A percentile compares a stretch with the other conserved stretches of the same genome.
Conservation (phyloP, 495 filamentous ascomycete species). For the Staphylotrichum longicolle region DNA sequence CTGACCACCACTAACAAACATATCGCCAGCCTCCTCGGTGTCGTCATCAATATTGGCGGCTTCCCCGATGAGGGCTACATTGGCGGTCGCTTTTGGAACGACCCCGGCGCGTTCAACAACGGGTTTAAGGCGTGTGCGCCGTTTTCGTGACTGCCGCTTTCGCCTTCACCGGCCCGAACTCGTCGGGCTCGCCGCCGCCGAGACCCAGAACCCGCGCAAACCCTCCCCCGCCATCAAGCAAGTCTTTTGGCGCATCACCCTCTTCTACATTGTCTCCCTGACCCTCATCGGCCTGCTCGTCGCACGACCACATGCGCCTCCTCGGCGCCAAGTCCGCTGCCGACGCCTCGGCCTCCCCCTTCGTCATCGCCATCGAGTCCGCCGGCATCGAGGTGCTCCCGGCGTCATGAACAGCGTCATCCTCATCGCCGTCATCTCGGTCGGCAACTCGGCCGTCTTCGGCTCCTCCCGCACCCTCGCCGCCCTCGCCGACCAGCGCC, state of each 20-base stretch:
- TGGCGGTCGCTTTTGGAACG: constrained; percentile 76
- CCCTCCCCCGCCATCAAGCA: constrained; percentile 86
- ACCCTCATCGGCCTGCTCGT: constrained; percentile 73
- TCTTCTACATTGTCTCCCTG: constrained; percentile 80
- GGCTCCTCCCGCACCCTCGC: constrained; percentile 84
- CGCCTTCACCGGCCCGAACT: constrained; percentile 86
- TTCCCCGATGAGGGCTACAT: constrained; percentile 74
- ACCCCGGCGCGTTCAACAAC: constrained; percentile 85
- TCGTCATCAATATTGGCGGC: constrained; percentile 77
- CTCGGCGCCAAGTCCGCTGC: constrained; percentile 52
- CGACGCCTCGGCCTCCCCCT: constrained; percentile 77
- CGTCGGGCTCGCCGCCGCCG: constrained; percentile 87
- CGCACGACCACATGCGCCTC: constrained; percentile 61
- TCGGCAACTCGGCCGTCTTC: constrained; percentile 85
- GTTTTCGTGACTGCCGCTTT: constrained; percentile 94
- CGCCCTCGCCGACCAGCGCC: constrained; percentile 79
- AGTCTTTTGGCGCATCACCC: constrained; percentile 91
- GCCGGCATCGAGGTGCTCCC: constrained; percentile 73
- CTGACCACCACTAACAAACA: no score
- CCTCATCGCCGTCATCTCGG: constrained; percentile 80
- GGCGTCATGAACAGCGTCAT: constrained; percentile 87
- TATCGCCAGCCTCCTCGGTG: constrained; percentile 63
- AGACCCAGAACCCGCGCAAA: constrained; percentile 83
- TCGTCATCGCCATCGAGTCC: constrained; percentile 82
- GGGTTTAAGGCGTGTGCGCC: constrained; percentile 91